Evolutionary conservation across 2,329 filamentous ascomycete species (phyloP), one percentile per base, ranked within the genome.

Genomic region (Coniochaeta ligniaria): DNA sequence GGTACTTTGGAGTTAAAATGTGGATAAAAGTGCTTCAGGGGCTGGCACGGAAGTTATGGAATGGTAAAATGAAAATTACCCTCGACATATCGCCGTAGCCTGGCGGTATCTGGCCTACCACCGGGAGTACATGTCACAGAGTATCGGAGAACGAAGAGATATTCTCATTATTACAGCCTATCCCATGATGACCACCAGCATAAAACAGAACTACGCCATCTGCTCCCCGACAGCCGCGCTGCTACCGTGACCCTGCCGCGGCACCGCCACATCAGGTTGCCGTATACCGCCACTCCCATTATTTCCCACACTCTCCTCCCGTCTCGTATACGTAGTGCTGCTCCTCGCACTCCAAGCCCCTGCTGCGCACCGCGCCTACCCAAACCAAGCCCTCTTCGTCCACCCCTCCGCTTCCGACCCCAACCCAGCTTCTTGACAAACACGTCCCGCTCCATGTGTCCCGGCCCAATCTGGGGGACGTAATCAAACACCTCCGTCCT

Each of bases 401-500:
- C 58, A 16, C 16, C 36, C 59, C 58, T 59, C 61, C 58, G 59
- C 41, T 59, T 63, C 59, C 60, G 58, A 14, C 65, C 65, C 64
- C 65, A 67, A 0, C 65, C 64, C 6, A 64, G 41, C 65, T 65
- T 66, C 60, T 57, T 38, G 3, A 64, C 59, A 38, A 59, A 67
- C 36, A 64, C 52, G 16, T 63, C 61, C 12, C 61, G 50, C 24
- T 63, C 63, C 56, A 59, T 50, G 17, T 60, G 57, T 50, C 60
- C 60, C 0, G 61, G 52, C 17, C 36, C 24, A n/a, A 61, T 14
- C 17, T 47, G 59, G 2, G 43, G 45, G 1, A 57, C 36, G 52
- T 70, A 70, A 8, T 67, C 60, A 33, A 76, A 77, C n/a, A 69
- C 65, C 41, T 69, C 65, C 6, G 60, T 63, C 38, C 72, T 70